A percentile compares a stretch with the other conserved stretches of the same genome.
These are phyloP conservation scores for Alectoria sarmentosa DNA, from an alignment of 495 filamentous ascomycete species.

Conservation along the genomic window DNA sequence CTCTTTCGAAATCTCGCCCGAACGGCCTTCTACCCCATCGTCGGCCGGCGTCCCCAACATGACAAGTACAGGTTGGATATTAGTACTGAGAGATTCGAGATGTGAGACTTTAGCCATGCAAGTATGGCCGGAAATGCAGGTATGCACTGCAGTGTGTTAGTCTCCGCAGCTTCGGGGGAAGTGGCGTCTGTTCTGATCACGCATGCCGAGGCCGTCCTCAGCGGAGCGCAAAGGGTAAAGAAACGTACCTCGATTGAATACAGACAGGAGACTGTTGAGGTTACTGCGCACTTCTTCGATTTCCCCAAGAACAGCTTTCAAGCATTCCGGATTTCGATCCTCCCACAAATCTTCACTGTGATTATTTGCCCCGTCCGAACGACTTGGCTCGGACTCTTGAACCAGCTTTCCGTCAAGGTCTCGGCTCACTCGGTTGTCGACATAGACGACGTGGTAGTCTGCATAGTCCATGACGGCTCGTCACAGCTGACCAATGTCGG, in stretches of 20 bases:
- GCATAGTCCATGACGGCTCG: conserved; percentile 55
- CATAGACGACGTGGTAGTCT: conserved; percentile 74
- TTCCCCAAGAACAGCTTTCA: conserved; percentile 37
- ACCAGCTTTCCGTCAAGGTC: conserved; percentile 49
- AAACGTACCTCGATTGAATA: conserved; percentile 49
- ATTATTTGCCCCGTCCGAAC: conserved; percentile 23
- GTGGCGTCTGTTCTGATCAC: not conserved
- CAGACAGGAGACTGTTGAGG: conserved; percentile 41
- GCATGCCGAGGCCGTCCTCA: not conserved
- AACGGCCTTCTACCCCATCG: conserved; percentile 5
- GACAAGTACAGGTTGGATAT: conserved; percentile 66
- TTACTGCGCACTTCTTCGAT: conserved; percentile 45
- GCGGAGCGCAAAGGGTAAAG: conserved; percentile 13
- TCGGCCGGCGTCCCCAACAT: conserved; percentile 45
- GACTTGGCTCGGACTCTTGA: conserved; percentile 27
- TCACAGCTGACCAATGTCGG: conserved; percentile 20
- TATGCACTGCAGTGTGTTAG: conserved; percentile 50
- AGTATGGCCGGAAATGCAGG: conserved; percentile 62
- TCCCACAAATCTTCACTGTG: conserved; percentile 21
- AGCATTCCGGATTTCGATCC: conserved; percentile 20
- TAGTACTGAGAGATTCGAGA: conserved; percentile 52
- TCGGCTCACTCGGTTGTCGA: conserved; percentile 63
- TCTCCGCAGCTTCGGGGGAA: conserved; percentile 8
- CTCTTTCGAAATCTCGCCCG: not conserved
- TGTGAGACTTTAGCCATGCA: conserved; percentile 64